phyloP scores from a whole-genome alignment of 2,329 filamentous ascomycete genomes.

The Pleoardoris graminearum region DNA sequence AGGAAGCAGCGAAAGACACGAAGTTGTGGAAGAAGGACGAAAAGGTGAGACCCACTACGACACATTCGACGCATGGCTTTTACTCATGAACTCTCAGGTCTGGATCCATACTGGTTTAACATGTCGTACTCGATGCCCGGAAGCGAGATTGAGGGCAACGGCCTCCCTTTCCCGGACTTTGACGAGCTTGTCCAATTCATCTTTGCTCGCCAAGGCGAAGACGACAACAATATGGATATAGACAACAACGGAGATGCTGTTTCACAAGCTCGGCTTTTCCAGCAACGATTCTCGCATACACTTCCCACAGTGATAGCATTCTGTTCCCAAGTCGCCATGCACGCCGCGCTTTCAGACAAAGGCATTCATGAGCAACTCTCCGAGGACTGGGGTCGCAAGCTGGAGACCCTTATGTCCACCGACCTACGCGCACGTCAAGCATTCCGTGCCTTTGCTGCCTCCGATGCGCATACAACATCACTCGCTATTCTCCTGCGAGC shows the following conservation, averaged over 20 bases:
- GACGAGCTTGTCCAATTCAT: conserved; percentile 50
- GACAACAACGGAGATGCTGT: conserved; percentile 31
- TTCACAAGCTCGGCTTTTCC: conserved; percentile 35
- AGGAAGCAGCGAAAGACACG: conserved; percentile 68
- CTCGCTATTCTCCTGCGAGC: conserved; percentile 50
- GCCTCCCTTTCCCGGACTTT: conserved; percentile 49
- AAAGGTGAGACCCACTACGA: conserved; percentile 56
- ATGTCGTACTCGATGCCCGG: conserved; percentile 57
- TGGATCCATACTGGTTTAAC: conserved; percentile 76
- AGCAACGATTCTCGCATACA: conserved; percentile 51
- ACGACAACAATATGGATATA: conserved; percentile 42
- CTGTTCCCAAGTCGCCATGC: conserved; percentile 63
- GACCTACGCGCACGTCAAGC: conserved; percentile 66
- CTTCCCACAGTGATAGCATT: conserved; percentile 73
- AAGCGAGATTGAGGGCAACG: conserved; percentile 20
- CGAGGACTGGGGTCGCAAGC: conserved; percentile 80
- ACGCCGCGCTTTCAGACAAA: conserved; percentile 56
- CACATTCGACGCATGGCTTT: not conserved
- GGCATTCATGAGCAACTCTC: conserved; percentile 60
- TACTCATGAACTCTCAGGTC: conserved; percentile 44
- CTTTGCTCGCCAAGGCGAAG: conserved; percentile 44
- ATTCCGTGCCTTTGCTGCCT: conserved; percentile 56
- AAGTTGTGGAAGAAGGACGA: conserved; percentile 85
- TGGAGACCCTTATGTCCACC: conserved; percentile 72
- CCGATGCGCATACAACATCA: conserved; percentile 38